These are phyloP conservation scores for Aspergillus homomorphus DNA, from an alignment of 495 filamentous ascomycete species.

Conservation along the genomic window DNA sequence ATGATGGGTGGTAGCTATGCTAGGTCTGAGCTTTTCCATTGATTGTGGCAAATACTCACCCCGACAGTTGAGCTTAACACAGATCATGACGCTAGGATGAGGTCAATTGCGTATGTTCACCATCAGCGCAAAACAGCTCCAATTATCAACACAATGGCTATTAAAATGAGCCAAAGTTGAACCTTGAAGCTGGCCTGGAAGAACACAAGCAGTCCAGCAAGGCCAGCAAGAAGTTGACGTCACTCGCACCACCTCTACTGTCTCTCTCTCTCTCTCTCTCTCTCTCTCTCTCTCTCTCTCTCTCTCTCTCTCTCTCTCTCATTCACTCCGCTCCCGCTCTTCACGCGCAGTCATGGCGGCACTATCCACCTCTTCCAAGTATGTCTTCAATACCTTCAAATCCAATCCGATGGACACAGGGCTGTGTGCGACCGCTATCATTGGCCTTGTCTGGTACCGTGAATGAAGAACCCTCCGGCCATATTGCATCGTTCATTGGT, in stretches of 20 bases:
- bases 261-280: background rate
- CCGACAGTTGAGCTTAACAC: background rate
- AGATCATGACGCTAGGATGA: background rate
- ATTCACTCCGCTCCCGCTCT: background rate
- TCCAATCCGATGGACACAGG: background rate
- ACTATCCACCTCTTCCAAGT: background rate
- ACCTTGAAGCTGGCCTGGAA: background rate
- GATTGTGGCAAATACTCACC: background rate
- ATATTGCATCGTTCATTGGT: too few species aligned
- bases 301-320: background rate
- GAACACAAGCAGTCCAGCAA: background rate
- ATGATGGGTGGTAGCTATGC: background rate
- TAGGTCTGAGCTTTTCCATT: too few species aligned
- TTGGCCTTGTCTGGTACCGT: background rate
- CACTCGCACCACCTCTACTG: background rate
- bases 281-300: background rate
- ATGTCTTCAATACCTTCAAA: background rate
- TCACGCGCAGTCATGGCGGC: background rate
- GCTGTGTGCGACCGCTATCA: background rate
- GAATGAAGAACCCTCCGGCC: background rate
- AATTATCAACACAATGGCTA: background rate
- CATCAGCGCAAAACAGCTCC: background rate
- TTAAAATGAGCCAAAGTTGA: background rate
- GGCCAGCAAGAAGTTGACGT: background rate
- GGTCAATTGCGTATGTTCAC: background rate